Percentiles rank a stretch among this genome's conserved stretches.
These are phyloP conservation scores for Benincasa hispida DNA, from an alignment of 306 rosid species.

Conservation along the genomic window DNA sequence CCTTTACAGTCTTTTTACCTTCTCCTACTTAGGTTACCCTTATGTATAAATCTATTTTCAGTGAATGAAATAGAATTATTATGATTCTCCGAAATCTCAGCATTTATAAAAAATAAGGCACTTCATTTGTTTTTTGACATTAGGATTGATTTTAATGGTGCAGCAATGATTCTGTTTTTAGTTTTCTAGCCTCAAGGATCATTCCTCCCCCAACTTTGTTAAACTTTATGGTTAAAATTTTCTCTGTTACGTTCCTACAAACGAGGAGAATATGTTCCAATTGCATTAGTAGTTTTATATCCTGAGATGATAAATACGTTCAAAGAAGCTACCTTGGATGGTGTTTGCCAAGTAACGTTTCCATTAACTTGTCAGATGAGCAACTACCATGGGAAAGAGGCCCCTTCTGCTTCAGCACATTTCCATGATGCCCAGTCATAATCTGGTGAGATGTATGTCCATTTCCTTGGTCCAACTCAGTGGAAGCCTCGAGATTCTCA, in stretches of 20 bases:
- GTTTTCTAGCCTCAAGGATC: background rate
- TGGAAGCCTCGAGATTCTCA: slow-evolving; percentile 56
- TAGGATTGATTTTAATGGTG: background rate
- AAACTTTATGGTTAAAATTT: background rate
- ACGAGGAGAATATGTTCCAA: background rate
- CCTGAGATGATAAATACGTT: background rate
- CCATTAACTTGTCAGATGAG: slow-evolving; percentile 85
- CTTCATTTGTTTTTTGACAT: background rate
- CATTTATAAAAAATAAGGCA: too few relatives aligned
- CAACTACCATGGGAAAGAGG: slow-evolving; percentile 66
- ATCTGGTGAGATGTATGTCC: slow-evolving; percentile 18
- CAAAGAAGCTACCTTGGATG: slow-evolving; percentile 48
- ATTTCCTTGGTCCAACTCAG: slow-evolving; percentile 36
- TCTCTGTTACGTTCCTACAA: background rate
- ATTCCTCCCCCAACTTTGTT: background rate
- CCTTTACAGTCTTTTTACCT: too few relatives aligned
- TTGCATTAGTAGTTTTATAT: background rate
- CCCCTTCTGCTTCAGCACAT: slow-evolving; percentile 30
- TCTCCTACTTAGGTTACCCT: too few relatives aligned
- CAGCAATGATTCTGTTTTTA: background rate
- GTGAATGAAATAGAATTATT: too few relatives aligned
- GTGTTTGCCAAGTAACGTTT: slow-evolving; percentile 66
- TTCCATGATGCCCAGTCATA: slow-evolving; percentile 25
- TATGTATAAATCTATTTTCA: too few relatives aligned
- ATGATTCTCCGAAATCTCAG: too few relatives aligned